Percentiles rank a stretch among this genome's conserved stretches.
Conservation (phyloP, 2,329 filamentous ascomycete species). For the Colletotrichum truncatum region DNA sequence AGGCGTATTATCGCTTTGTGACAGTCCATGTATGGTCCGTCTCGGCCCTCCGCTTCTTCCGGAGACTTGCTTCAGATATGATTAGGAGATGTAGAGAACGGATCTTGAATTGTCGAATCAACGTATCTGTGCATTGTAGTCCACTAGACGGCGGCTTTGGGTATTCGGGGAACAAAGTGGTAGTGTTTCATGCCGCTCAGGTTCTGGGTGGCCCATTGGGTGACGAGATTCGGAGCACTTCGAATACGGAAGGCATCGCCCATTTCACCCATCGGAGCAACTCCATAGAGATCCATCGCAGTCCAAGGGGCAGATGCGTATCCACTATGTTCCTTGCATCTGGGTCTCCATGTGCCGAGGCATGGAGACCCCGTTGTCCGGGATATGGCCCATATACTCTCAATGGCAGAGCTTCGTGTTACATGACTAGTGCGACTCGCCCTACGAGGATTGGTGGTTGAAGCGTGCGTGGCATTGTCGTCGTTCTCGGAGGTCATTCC, state of each 20-base stretch:
- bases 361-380: not conserved
- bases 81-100: not conserved
- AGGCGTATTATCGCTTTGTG: not conserved
- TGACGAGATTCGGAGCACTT: constrained; percentile 6
- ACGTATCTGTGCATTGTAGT: constrained; percentile 9
- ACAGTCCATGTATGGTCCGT: not conserved
- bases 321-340: not conserved
- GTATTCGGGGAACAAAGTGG: constrained; percentile 3
- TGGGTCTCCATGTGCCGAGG: constrained; percentile 9
- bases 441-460: not conserved
- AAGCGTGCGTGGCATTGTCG: not conserved
- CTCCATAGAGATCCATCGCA: constrained; percentile 17
- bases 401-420: not conserved
- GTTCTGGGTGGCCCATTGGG: constrained; percentile 2
- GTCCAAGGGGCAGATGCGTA: not conserved
- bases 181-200: constrained; percentile 20
- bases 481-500: not conserved
- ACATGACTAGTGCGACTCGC: constrained; percentile 13
- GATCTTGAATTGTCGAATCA: constrained; percentile 8
- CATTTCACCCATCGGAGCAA: constrained; percentile 19
- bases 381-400: not conserved
- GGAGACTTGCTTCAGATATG: constrained; percentile 3
- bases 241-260: constrained; percentile 26
- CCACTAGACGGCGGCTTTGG: not conserved
- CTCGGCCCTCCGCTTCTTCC: not conserved